A percentile compares a stretch with the other conserved stretches of the same genome.
Evolutionary conservation across 139 green algal species (phyloP).

Genomic region (Picochlorum sp.): DNA sequence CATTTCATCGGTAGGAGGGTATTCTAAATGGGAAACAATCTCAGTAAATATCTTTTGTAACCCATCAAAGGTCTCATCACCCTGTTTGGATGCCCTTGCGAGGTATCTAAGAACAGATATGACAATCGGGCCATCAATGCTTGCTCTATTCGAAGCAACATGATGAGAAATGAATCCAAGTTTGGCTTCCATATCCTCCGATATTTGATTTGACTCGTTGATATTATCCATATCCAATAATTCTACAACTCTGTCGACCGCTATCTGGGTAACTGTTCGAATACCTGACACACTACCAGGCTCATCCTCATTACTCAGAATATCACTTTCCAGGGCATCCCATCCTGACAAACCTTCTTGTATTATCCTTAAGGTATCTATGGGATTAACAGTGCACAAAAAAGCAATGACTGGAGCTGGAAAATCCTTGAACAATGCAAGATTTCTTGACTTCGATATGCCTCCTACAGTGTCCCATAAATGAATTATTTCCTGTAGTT

Average conservation of each 20-base stretch:
- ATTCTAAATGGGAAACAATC: background rate
- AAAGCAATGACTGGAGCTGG: slow-evolving; percentile 24
- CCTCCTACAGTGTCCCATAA: slow-evolving; percentile 18
- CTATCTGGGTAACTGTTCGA: slow-evolving; percentile 4
- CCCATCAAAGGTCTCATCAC: background rate
- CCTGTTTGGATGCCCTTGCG: background rate
- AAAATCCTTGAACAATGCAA: background rate
- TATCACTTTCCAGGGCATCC: slow-evolving; percentile 36
- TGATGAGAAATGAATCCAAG: slow-evolving; percentile 28
- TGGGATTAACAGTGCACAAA: slow-evolving; percentile 22
- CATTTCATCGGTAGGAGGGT: background rate
- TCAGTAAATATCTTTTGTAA: background rate
- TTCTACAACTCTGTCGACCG: slow-evolving; percentile 28
- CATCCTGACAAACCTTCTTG: slow-evolving; percentile 25
- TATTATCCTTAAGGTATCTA: slow-evolving; percentile 22
- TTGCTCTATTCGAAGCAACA: slow-evolving; percentile 22
- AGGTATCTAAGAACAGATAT: slow-evolving; percentile 25
- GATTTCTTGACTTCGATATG: background rate
- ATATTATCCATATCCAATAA: slow-evolving; percentile 12
- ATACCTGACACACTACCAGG: background rate
- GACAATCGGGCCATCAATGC: background rate
- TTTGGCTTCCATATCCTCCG: background rate
- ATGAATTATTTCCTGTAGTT: slow-evolving; percentile 13
- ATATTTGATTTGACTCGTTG: background rate
- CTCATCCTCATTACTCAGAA: slow-evolving; percentile 4